These are phyloP conservation scores for Ganoderma sinense DNA, from an alignment of 1,284 basidiomycete genomes.

Conservation along the genomic window DNA sequence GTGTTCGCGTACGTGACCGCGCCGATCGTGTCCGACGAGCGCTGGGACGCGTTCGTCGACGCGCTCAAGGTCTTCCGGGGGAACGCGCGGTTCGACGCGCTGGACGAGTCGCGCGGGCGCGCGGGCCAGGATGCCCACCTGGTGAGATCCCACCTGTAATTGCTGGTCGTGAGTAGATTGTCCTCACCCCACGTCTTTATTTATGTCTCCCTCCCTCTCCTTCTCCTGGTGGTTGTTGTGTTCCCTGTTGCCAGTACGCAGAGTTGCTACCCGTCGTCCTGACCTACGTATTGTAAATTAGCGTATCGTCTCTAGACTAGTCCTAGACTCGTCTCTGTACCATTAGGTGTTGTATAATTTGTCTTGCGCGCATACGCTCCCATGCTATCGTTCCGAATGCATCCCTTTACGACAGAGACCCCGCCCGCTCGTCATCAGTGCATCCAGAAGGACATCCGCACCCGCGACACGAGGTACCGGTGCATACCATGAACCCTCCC, in stretches of 20 bases:
- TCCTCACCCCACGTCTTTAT: not conserved
- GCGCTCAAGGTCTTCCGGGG: conserved; percentile 32
- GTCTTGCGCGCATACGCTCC: not conserved
- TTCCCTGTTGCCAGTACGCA: conserved; percentile 1
- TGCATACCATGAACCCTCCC: not conserved
- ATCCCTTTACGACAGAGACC: not conserved
- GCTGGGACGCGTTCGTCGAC: conserved; percentile 43
- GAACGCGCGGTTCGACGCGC: conserved; percentile 26
- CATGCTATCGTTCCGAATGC: not conserved
- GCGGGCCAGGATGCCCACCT: conserved; percentile 23
- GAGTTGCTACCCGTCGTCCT: conserved; percentile 9
- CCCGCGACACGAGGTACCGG: not conserved
- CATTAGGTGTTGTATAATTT: conserved; percentile 1
- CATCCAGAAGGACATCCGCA: not conserved
- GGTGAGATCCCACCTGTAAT: conserved; percentile 36
- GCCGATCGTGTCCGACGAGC: conserved; percentile 45
- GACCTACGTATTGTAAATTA: conserved; percentile 15
- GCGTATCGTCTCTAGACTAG: not conserved
- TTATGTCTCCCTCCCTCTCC: conserved; percentile 3
- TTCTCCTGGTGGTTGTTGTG: not conserved
- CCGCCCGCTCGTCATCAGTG: not conserved
- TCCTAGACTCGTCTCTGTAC: not conserved
- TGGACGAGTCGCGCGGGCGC: conserved; percentile 20
- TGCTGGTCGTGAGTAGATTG: not conserved
- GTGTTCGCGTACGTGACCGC: conserved; percentile 45